Conservation (phyloP, 345 rosid species). For the Dovyalis caffra region DNA sequence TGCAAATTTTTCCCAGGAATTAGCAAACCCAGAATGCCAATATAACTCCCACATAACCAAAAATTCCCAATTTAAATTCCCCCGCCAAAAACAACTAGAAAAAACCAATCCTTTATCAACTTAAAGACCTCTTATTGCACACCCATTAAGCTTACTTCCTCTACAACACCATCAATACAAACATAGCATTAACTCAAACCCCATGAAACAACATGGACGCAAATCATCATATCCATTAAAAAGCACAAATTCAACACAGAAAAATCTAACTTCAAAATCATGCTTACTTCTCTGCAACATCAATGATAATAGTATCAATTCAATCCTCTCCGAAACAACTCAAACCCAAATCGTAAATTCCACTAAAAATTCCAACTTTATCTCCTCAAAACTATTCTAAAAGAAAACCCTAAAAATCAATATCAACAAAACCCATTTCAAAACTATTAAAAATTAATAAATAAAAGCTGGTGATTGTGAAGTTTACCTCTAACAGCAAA, state of each 20-base stretch:
- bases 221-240: too few relatives aligned
- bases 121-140: not conserved
- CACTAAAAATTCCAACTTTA: too few relatives aligned
- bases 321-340: too few relatives aligned
- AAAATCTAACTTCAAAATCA: too few relatives aligned
- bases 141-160: not conserved
- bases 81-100: not conserved
- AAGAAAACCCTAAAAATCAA: not conserved
- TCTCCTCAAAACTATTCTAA: not conserved
- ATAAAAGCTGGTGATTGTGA: too few relatives aligned
- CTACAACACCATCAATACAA: not conserved
- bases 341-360: too few relatives aligned
- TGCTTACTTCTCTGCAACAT: too few relatives aligned
- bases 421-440: not conserved
- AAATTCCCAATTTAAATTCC: not conserved
- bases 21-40: not conserved
- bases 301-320: too few relatives aligned
- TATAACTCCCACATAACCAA: not conserved
- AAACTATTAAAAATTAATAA: not conserved
- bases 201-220: too few relatives aligned
- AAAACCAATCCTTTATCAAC: not conserved
- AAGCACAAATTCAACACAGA: too few relatives aligned
- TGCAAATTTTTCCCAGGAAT: not conserved
- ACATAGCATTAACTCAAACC: too few relatives aligned
- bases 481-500: slow-evolving; percentile 28